Evolutionary conservation across 1,284 basidiomycete species (phyloP), one percentile per base, ranked within the genome.

Genomic region (Ustilago loliicola): DNA sequence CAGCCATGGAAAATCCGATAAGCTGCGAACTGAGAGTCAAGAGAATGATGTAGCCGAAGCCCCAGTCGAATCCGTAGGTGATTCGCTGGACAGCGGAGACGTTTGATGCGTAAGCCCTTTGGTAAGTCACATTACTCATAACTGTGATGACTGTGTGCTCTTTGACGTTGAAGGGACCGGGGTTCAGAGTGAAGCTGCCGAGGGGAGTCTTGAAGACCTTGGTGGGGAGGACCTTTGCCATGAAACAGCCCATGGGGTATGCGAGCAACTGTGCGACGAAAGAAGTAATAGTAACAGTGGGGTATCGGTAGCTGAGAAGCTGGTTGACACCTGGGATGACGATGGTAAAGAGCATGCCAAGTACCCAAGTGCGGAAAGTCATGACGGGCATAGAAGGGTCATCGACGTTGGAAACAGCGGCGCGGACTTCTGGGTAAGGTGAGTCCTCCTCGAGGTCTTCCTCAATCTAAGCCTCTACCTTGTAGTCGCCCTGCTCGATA

Each of bases 11-110:
- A 57, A 85, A 77, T 27, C 84, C 84, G 47, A 85, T 72, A 27
- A 83, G 81, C 72, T 90, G 89, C 2, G 88, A 88, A 13, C 88
- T 88, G 45, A 90, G 75, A 3, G 79, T 66, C 36, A 86, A 77
- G 2, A 87, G 77, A 40, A 87, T 77, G 56, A 89, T 88, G 82
- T 88, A 89, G 25, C 87, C 86, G 62, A 87, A 87, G 56, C 85
- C 73, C 40, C 70, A 74, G 67, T 77, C 71, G 38, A 73, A 77
- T 13, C 57, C 50, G 66, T 80, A 80, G 29, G 58, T 61, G 66
- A 75, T 66, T 19, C 54, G 68, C 69, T 80, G 79, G 25, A 70
- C 75, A n/a, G 75, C 75, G 5, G 69, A 61, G 29, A 87, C 87
- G 77, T 88, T 80, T 51, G 71, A 79, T n/a, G 86, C 85, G 73